Base-by-base conservation (phyloP, 1,139 yeast genomes). In the Yamadazyma oceani region DNA sequence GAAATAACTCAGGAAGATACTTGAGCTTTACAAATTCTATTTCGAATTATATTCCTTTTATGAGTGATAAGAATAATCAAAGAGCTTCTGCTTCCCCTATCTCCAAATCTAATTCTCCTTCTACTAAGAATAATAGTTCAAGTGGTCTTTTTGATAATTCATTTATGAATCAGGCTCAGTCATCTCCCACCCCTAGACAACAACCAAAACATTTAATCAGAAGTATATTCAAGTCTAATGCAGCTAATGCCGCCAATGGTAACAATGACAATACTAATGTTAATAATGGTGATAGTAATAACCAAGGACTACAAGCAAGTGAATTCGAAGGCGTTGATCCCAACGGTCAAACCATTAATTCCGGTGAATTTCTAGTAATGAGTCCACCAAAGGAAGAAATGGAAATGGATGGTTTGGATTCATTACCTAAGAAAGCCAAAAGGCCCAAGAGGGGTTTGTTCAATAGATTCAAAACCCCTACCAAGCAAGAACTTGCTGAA, bases 11-110 rank as follows among this genome's bases (percentile, higher is more conserved):
- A 5, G 52, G 46, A 42, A 47, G 71, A 19, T 66, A 66, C 41
- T 48, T 60, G 17, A 64, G 66, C 41, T 67, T 67, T 41, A 65
- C 70, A 9, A 65, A 55, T 40, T 66, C 74, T 1, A 60, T 70
- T 17, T 58, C 68, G 11, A 69, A 65, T 40, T 69, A 68, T 47
- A 58, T 71, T 29, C 76, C 75, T 2, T 71, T 71, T 46, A 69
- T 69, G 71, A 64, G 69, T 26, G 75, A 68, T 37, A 57, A 61
- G 36, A 60, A 41, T 17, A 35, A 17, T 22, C 43, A 34, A 31
- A 26, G 37, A 26, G 28, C 26, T 12, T 37, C 53, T 15, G 59
- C 37, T 45, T 59, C 27, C 45, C 60, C 41, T 31, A 37, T 22
- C 39, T 51, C 53, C 1, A 41, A 42, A 1, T 57, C 60, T 13